These are phyloP conservation scores for Suillus variegatus DNA, from an alignment of 768 basidiomycete genomes.

Conservation along the genomic window DNA sequence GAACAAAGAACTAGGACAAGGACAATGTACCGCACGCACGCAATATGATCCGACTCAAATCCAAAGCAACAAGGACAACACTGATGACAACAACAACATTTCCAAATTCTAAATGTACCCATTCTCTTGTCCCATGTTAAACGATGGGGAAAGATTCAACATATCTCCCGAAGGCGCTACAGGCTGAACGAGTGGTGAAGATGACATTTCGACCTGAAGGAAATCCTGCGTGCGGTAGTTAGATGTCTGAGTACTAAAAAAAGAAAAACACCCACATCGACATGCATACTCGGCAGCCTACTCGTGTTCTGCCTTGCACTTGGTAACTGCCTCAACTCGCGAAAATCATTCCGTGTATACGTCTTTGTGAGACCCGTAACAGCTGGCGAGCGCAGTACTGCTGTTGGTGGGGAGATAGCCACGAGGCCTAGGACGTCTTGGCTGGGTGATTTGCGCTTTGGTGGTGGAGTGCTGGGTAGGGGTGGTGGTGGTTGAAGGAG, in stretches of 20 bases:
- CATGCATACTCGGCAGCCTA: conserved; percentile 84
- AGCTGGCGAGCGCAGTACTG: conserved; percentile 68
- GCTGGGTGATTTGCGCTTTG: conserved; percentile 43
- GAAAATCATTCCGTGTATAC: conserved; percentile 80
- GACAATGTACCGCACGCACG: background rate
- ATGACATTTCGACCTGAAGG: conserved; percentile 18
- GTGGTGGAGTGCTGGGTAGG: conserved; percentile 52
- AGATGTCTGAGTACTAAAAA: conserved; percentile 7
- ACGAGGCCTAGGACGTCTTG: conserved; percentile 63
- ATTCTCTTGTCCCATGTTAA: conserved; percentile 24
- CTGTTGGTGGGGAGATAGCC: conserved; percentile 68
- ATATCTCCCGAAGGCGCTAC: conserved; percentile 19
- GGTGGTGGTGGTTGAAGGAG: conserved; percentile 43
- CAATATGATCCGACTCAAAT: background rate
- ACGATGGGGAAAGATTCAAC: conserved; percentile 33
- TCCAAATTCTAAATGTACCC: background rate
- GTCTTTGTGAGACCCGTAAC: conserved; percentile 82
- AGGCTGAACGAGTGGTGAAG: conserved; percentile 34
- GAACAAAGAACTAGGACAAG: background rate
- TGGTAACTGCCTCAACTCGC: conserved; percentile 67
- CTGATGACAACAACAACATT: background rate
- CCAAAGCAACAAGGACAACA: background rate
- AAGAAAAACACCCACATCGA: conserved; percentile 51
- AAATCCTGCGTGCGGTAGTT: background rate
- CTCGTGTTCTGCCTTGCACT: conserved; percentile 81